phyloP scores from a whole-genome alignment of 164 flowering plant genomes.

The Tetracentron sinense region DNA sequence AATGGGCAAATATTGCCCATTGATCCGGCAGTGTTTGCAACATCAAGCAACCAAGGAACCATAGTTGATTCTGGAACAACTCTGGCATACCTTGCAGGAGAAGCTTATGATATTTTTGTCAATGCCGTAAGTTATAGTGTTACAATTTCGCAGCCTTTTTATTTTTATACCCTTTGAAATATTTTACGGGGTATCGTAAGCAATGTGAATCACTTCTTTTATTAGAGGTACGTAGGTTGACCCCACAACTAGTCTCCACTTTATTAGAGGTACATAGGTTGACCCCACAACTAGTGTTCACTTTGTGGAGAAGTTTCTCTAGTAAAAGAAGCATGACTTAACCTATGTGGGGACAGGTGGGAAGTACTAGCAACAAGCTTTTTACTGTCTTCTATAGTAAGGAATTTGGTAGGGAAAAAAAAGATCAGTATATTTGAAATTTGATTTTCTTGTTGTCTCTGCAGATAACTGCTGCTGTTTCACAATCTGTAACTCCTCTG shows the following conservation, averaged over 20 bases:
- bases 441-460: slow-evolving; percentile 7
- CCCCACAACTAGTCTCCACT: no score
- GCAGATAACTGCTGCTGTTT: slow-evolving; percentile 53
- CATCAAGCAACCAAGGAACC: slow-evolving; percentile 72
- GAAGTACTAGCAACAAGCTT: not conserved
- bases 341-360: not conserved
- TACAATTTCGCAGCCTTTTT: slow-evolving; percentile 1
- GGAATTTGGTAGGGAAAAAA: no score
- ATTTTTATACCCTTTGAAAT: no score
- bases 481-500: slow-evolving; percentile 44
- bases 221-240: no score
- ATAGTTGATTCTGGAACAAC: slow-evolving; percentile 97
- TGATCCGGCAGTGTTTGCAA: slow-evolving; percentile 66
- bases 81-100: slow-evolving; percentile 87
- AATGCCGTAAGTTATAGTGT: slow-evolving; percentile 54
- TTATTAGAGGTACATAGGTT: not conserved
- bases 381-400: not conserved
- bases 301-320: not conserved
- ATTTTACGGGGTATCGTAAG: not conserved
- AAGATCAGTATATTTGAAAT: not conserved
- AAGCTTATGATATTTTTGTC: slow-evolving; percentile 71
- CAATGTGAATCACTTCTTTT: not conserved
- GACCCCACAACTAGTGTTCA: not conserved
- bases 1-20: slow-evolving; percentile 68
- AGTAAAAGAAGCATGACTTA: no score